Percentiles rank a stretch among this genome's conserved stretches.
These are phyloP conservation scores for Boletus subcaerulescens DNA, from an alignment of 768 basidiomycete genomes.

Conservation along the genomic window DNA sequence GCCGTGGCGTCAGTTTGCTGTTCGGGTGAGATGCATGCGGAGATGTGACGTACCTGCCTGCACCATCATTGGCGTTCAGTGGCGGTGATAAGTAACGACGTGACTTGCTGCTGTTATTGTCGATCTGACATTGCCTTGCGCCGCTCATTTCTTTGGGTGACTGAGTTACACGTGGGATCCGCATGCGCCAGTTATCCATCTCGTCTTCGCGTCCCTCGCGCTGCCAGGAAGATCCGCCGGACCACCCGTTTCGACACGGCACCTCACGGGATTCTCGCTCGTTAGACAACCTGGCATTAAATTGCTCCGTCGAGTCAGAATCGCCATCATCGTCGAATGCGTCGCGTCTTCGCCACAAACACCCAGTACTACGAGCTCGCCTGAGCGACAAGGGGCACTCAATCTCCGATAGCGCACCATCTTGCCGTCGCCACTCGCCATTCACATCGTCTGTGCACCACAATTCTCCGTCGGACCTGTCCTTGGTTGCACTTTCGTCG, in stretches of 20 bases:
- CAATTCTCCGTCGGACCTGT: neutral
- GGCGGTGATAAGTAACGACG: slow-evolving; percentile 8
- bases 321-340: slow-evolving; percentile 1
- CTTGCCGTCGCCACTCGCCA: neutral
- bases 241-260: neutral
- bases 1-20: neutral
- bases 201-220: slow-evolving; percentile 4
- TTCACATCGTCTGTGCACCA: neutral
- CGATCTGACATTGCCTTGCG: neutral
- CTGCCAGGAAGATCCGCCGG: neutral
- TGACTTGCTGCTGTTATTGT: neutral
- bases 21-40: neutral
- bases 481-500: neutral
- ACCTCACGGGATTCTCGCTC: neutral
- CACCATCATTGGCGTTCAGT: neutral
- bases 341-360: neutral
- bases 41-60: slow-evolving; percentile 5
- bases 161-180: neutral
- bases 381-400: neutral
- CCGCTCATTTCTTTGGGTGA: neutral
- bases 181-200: slow-evolving; percentile 13
- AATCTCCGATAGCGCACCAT: neutral
- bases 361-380: neutral
- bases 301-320: slow-evolving; percentile 10
- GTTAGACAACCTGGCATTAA: slow-evolving; percentile 3